Conservation (phyloP, 2,329 filamentous ascomycete species). For the Fusarium nematophilum region DNA sequence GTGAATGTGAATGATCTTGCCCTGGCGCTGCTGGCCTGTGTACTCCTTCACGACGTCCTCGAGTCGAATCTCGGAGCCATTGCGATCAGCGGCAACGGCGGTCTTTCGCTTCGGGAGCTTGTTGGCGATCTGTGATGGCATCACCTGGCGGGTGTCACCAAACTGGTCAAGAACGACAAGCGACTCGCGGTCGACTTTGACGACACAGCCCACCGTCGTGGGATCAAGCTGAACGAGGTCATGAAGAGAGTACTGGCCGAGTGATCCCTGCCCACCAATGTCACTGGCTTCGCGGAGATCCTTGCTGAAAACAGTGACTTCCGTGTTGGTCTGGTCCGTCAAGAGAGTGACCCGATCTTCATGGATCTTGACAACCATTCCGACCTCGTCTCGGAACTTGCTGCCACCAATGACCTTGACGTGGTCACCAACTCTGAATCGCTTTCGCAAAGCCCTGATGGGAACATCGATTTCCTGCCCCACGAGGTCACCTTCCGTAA, state of each 20-base stretch:
- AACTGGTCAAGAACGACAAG: conserved; percentile 92
- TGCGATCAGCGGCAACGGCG: conserved; percentile 90
- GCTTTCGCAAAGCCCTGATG: conserved; percentile 89
- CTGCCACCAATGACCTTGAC: conserved; percentile 98
- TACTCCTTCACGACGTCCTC: conserved; percentile 95
- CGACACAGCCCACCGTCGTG: conserved; percentile 90
- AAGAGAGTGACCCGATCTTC: conserved; percentile 93
- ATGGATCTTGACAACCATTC: conserved; percentile 94
- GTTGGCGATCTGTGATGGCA: conserved; percentile 93
- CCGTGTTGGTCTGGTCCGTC: conserved; percentile 90
- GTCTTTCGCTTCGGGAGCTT: conserved; percentile 85
- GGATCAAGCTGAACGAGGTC: conserved; percentile 95
- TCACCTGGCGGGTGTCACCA: conserved; percentile 81
- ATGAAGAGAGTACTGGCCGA: conserved; percentile 92
- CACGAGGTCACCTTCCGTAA: conserved; percentile 82
- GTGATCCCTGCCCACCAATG: conserved; percentile 83
- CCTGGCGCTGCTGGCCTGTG: conserved; percentile 84
- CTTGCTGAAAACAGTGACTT: conserved; percentile 98
- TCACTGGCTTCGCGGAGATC: conserved; percentile 94
- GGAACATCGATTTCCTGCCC: conserved; percentile 93
- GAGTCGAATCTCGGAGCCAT: conserved; percentile 89
- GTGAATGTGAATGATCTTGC: conserved; percentile 93
- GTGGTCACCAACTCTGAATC: conserved; percentile 93
- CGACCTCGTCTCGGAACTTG: conserved; percentile 93
- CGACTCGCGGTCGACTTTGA: conserved; percentile 95